Percentiles rank a stretch among this genome's conserved stretches.
Conservation (phyloP, 2,329 filamentous ascomycete genomes). For the Verticillium isaacii region DNA sequence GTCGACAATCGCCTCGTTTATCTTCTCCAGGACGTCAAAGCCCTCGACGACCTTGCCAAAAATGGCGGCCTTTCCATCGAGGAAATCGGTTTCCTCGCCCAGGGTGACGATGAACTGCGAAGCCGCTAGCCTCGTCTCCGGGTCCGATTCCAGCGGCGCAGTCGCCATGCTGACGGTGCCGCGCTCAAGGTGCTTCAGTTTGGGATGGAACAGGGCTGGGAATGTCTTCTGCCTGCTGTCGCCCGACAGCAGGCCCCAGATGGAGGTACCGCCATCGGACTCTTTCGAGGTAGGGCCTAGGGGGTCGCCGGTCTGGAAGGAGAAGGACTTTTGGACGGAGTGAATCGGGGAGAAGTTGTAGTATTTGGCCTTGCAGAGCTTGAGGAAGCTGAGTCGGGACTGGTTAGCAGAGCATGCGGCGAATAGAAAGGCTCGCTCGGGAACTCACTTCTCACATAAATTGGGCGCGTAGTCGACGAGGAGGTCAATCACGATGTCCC, state of each 20-base stretch:
- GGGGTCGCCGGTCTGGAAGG: constrained; percentile 93
- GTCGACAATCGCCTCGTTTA: constrained; percentile 86
- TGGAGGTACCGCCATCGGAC: constrained; percentile 88
- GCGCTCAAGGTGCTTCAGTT: constrained; percentile 81
- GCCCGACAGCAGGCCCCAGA: constrained; percentile 79
- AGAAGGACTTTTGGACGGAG: constrained; percentile 90
- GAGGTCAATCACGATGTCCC: constrained; percentile 93
- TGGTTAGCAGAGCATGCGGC: constrained; percentile 42
- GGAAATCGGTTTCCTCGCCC: constrained; percentile 80
- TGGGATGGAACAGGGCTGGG: constrained; percentile 76
- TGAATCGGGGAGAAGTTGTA: constrained; percentile 96
- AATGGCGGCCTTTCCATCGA: constrained; percentile 90
- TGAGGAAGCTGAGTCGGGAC: constrained; percentile 73
- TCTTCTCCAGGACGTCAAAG: constrained; percentile 88
- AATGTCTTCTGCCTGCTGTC: constrained; percentile 69
- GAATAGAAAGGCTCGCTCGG: background rate
- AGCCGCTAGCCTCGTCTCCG: constrained; percentile 75
- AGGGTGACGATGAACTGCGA: constrained; percentile 95
- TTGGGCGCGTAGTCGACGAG: constrained; percentile 84
- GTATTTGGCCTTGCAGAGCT: constrained; percentile 98
- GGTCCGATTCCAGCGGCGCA: constrained; percentile 67
- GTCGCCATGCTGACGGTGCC: constrained; percentile 99
- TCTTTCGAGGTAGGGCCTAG: constrained; percentile 78
- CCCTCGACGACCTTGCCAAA: constrained; percentile 96
- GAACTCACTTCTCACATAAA: constrained; percentile 89